These are phyloP conservation scores for Rubus idaeus DNA, from an alignment of 306 rosid species.

Conservation along the genomic window DNA sequence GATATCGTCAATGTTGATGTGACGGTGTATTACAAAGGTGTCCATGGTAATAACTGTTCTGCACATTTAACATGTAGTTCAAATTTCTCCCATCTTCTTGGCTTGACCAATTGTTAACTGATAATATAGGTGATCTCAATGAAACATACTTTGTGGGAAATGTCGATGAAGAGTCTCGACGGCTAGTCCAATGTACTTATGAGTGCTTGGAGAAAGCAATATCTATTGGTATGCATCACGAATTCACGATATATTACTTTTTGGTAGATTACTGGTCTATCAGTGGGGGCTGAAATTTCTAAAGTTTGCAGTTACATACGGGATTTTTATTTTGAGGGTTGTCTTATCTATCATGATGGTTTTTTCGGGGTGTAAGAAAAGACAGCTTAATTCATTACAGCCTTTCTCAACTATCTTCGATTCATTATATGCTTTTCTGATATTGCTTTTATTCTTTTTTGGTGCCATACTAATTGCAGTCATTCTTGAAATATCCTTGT, in stretches of 20 bases:
- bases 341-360: not conserved
- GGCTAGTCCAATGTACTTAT: conserved; percentile 76
- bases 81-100: not conserved
- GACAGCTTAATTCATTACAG: not conserved
- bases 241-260: not conserved
- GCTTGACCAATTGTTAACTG: conserved; percentile 18
- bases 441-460: not conserved
- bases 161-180: conserved; percentile 78
- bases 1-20: conserved; percentile 91
- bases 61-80: not conserved
- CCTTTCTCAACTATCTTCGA: not conserved
- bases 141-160: conserved; percentile 96
- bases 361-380: not conserved
- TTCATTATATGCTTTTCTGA: not conserved
- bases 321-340: not conserved
- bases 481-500: not conserved
- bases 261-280: not conserved
- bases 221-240: conserved; percentile 60
- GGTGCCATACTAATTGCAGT: not conserved
- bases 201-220: conserved; percentile 97
- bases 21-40: conserved; percentile 82
- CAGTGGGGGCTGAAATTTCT: not conserved
- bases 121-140: conserved; percentile 80
- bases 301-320: not conserved
- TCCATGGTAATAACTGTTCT: conserved; percentile 60